Percentiles rank a stretch among this genome's conserved stretches.
phyloP scores from a whole-genome alignment of 2,329 filamentous ascomycete genomes.

The Metarhizium rileyi region DNA sequence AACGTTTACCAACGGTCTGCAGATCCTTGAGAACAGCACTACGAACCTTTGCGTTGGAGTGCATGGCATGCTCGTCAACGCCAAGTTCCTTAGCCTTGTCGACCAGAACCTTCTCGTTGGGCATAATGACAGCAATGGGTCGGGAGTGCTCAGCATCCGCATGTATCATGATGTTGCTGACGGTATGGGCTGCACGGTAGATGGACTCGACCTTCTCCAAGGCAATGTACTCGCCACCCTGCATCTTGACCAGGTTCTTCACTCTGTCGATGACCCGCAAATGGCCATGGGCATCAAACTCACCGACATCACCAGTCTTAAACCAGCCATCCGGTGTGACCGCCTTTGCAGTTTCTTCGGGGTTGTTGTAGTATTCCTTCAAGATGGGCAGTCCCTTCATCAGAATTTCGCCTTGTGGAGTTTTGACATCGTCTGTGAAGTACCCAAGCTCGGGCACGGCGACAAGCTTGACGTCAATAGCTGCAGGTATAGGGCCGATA shows the following conservation, averaged over 20 bases:
- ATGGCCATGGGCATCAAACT: slow-evolving; percentile 73
- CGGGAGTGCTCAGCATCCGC: slow-evolving; percentile 66
- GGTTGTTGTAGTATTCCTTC: slow-evolving; percentile 72
- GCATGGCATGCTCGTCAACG: slow-evolving; percentile 58
- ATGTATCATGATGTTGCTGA: slow-evolving; percentile 81
- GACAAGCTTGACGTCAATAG: slow-evolving; percentile 83
- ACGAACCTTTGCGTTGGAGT: slow-evolving; percentile 56
- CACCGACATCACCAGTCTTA: slow-evolving; percentile 91
- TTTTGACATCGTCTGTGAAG: slow-evolving; percentile 52
- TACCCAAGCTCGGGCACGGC: slow-evolving; percentile 87
- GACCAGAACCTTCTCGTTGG: slow-evolving; percentile 53
- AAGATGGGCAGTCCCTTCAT: slow-evolving; percentile 72
- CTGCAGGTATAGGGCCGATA: slow-evolving; percentile 68
- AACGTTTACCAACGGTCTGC: slow-evolving; percentile 51
- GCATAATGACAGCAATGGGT: slow-evolving; percentile 71
- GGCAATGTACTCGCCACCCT: slow-evolving; percentile 92
- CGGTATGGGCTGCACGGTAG: slow-evolving; percentile 70
- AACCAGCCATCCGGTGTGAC: slow-evolving; percentile 88
- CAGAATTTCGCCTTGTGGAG: slow-evolving; percentile 87
- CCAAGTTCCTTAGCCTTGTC: slow-evolving; percentile 51
- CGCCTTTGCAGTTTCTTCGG: slow-evolving; percentile 70
- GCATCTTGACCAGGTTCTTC: slow-evolving; percentile 96
- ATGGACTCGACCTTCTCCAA: slow-evolving; percentile 91
- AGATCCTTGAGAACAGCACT: slow-evolving; percentile 56
- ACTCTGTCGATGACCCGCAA: slow-evolving; percentile 86